Percentiles rank a stretch among this genome's conserved stretches.
These are phyloP conservation scores for Schwanniomyces vanrijiae DNA, from an alignment of 805 yeast species.

Conservation along the genomic window DNA sequence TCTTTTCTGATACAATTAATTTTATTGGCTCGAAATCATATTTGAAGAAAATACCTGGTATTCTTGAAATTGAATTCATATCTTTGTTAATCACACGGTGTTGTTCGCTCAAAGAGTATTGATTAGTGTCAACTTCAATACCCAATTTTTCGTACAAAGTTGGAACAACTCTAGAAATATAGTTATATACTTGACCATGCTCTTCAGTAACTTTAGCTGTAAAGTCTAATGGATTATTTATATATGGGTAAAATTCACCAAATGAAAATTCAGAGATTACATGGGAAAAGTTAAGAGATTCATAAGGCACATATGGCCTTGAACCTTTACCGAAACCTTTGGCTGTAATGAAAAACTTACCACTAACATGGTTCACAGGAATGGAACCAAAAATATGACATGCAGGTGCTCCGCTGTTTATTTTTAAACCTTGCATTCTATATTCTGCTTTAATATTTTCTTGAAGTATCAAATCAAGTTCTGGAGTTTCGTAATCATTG, in stretches of 20 bases:
- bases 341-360: constrained; percentile 82
- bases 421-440: constrained; percentile 40
- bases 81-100: constrained; percentile 24
- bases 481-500: constrained; percentile 54
- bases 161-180: constrained; percentile 80
- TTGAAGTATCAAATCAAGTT: constrained; percentile 63
- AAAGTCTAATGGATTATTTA: constrained; percentile 84
- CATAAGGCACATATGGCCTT: constrained; percentile 45
- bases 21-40: constrained; percentile 90
- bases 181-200: constrained; percentile 54
- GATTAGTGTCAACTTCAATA: constrained; percentile 73
- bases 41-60: constrained; percentile 80
- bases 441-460: constrained; percentile 70
- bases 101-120: constrained; percentile 69
- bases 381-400: constrained; percentile 83
- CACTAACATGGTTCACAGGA: constrained; percentile 82
- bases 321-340: constrained; percentile 65
- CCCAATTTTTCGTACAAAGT: constrained; percentile 75
- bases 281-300: constrained; percentile 76
- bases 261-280: constrained; percentile 83
- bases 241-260: constrained; percentile 85
- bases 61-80: constrained; percentile 3
- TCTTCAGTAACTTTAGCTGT: constrained; percentile 59
- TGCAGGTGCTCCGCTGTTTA: constrained; percentile 63
- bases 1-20: constrained; percentile 63